phyloP scores from a whole-genome alignment of 768 basidiomycete species.

The Suillus decipiens region DNA sequence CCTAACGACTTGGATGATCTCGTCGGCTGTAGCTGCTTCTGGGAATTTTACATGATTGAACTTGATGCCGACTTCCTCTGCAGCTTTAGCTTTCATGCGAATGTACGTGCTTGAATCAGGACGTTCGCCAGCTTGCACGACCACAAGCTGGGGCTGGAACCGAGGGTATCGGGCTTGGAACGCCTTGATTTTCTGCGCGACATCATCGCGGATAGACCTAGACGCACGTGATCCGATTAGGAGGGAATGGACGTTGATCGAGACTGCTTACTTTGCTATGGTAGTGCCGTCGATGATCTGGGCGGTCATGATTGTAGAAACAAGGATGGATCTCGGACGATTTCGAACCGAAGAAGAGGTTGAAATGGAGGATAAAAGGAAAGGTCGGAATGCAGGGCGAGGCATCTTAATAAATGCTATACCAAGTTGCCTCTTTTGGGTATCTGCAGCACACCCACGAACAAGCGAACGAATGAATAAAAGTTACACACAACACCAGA shows the following conservation, averaged over 20 bases:
- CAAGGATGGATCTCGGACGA: conserved; percentile 6
- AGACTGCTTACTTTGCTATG: conserved; percentile 71
- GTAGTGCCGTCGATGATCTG: conserved; percentile 81
- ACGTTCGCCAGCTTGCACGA: conserved; percentile 92
- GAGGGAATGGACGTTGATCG: conserved; percentile 5
- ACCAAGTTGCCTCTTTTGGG: conserved; percentile 12
- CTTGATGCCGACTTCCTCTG: conserved; percentile 89
- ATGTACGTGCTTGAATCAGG: conserved; percentile 92
- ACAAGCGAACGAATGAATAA: neutral
- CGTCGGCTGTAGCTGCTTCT: conserved; percentile 67
- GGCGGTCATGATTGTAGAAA: conserved; percentile 40
- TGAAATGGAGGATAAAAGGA: conserved; percentile 13
- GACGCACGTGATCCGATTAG: conserved; percentile 17
- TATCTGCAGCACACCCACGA: neutral
- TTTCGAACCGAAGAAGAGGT: conserved; percentile 6
- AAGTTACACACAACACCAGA: conserved; percentile 10
- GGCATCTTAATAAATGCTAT: conserved; percentile 11
- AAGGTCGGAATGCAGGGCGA: neutral
- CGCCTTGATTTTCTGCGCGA: conserved; percentile 67
- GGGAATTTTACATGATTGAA: conserved; percentile 78
- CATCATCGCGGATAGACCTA: conserved; percentile 79
- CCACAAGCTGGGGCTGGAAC: conserved; percentile 87
- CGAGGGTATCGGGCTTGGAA: conserved; percentile 74
- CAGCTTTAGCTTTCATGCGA: conserved; percentile 97
- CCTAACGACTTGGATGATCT: conserved; percentile 75